phyloP scores from a whole-genome alignment of 768 basidiomycete species.

The Boletus eberwhitei region DNA sequence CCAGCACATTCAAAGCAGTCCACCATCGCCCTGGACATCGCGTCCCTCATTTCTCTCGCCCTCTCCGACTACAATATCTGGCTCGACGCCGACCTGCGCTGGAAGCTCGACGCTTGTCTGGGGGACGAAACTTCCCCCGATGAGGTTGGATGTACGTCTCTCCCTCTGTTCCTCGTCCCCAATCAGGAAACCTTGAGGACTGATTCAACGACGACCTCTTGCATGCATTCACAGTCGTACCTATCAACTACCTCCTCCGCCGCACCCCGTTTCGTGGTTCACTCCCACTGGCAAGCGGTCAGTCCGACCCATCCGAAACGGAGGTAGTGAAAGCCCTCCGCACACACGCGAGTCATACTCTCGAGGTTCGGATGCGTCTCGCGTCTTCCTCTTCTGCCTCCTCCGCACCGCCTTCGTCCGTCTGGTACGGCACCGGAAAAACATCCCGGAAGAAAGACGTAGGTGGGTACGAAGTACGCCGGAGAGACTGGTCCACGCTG shows the following conservation, averaged over 20 bases:
- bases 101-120: conserved; percentile 40
- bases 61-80: conserved; percentile 73
- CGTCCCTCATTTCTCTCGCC: conserved; percentile 50
- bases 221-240: conserved; percentile 44
- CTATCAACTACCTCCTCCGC: conserved; percentile 54
- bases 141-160: conserved; percentile 49
- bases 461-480: conserved; percentile 66
- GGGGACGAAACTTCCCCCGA: conserved; percentile 4
- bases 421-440: conserved; percentile 35
- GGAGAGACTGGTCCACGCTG: conserved; percentile 41
- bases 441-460: conserved; percentile 30
- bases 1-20: conserved; percentile 14
- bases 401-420: conserved; percentile 38
- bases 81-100: conserved; percentile 53
- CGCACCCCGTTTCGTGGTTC: conserved; percentile 29
- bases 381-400: background rate
- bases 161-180: background rate
- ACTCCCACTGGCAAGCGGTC: background rate
- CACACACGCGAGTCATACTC: conserved; percentile 37
- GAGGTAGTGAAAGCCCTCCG: conserved; percentile 59
- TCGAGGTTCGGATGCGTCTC: conserved; percentile 65
- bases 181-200: background rate
- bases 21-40: conserved; percentile 42
- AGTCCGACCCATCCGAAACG: conserved; percentile 36
- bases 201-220: background rate